A percentile compares a stretch with the other conserved stretches of the same genome.
Conservation (phyloP, 2,329 filamentous ascomycete species). For the Incumbomyces lentus region DNA sequence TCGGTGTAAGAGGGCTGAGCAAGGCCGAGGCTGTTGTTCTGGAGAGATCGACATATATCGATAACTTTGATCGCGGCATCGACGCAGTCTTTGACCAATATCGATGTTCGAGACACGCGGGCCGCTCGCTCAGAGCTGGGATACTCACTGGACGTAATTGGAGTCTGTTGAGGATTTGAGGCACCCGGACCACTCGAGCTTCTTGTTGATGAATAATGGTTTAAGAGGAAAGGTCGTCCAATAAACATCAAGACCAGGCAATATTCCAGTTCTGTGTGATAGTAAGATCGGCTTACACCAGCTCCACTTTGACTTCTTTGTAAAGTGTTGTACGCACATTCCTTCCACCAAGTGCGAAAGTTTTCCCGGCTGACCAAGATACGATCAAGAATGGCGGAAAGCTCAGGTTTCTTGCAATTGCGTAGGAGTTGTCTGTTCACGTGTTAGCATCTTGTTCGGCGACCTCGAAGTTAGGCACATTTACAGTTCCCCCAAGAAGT, state of each 20-base stretch:
- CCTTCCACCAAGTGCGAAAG: slow-evolving; percentile 34
- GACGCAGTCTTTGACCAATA: slow-evolving; percentile 43
- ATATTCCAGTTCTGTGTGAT: slow-evolving; percentile 44
- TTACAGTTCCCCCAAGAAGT: slow-evolving; percentile 33
- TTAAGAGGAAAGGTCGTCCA: slow-evolving; percentile 45
- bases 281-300: slow-evolving; percentile 30
- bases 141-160: slow-evolving; percentile 22
- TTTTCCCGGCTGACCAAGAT: slow-evolving; percentile 30
- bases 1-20: slow-evolving; percentile 47
- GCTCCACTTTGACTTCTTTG: too few species aligned
- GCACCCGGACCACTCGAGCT: neutral
- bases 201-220: neutral
- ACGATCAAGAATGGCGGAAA: slow-evolving; percentile 31
- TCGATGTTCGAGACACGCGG: slow-evolving; percentile 14
- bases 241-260: slow-evolving; percentile 45
- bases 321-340: neutral
- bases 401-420: slow-evolving; percentile 29
- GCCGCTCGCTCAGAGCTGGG: slow-evolving; percentile 26
- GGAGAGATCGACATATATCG: slow-evolving; percentile 40
- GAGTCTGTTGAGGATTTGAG: slow-evolving; percentile 24
- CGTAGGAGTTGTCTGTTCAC: slow-evolving; percentile 20
- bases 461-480: slow-evolving; percentile 8
- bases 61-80: slow-evolving; percentile 43
- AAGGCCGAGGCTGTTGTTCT: slow-evolving; percentile 40
- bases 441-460: too few species aligned